These are phyloP conservation scores for Nakaseomyces nivariensis DNA, from an alignment of 1,139 yeast genomes.

Conservation along the genomic window DNA sequence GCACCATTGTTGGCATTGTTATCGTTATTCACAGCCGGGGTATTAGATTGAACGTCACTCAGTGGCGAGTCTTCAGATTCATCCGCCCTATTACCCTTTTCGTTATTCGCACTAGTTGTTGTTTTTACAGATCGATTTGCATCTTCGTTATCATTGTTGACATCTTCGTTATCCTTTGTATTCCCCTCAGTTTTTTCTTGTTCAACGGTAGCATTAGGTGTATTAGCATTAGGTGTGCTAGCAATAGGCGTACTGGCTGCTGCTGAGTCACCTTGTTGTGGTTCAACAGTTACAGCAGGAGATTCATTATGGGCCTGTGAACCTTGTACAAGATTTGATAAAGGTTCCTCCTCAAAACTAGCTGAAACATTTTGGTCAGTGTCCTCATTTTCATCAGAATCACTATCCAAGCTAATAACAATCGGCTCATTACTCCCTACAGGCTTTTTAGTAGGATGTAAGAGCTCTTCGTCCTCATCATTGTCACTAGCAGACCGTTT, in stretches of 20 bases:
- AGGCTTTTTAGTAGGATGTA: slow-evolving; percentile 6
- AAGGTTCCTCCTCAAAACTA: background rate
- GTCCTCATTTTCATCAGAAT: slow-evolving; percentile 24
- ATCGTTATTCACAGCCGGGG: background rate
- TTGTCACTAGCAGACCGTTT: slow-evolving; percentile 1
- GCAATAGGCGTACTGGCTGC: background rate
- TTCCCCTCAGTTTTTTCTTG: background rate
- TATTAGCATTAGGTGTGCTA: background rate
- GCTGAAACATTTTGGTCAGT: background rate
- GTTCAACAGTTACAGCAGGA: background rate
- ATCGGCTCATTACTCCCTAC: slow-evolving; percentile 15
- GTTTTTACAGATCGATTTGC: too few species aligned
- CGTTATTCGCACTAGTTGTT: background rate
- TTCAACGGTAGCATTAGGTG: background rate
- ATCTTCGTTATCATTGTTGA: too few species aligned
- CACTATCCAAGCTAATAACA: slow-evolving; percentile 29
- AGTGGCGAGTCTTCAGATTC: background rate
- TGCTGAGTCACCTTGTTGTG: background rate
- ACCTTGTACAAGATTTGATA: background rate
- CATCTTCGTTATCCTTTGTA: background rate
- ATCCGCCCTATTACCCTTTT: background rate
- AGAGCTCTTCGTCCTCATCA: background rate
- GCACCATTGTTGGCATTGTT: background rate
- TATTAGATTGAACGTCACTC: background rate
- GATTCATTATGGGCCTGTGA: background rate